Base-by-base conservation (phyloP, 441 rosid genomes). In the Melastoma candidum region DNA sequence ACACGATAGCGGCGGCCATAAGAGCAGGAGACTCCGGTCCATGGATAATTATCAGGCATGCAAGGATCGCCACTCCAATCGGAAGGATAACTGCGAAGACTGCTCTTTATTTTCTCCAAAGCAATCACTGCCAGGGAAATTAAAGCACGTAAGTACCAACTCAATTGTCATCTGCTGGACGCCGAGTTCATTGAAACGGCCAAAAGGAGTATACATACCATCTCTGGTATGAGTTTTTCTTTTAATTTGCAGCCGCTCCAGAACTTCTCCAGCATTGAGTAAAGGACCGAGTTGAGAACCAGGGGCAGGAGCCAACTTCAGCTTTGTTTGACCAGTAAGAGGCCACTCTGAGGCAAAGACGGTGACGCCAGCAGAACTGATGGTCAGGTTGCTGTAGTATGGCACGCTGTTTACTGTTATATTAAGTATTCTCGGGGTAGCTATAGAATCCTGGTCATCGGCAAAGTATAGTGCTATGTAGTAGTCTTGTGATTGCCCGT, bases 61-160 rank as follows among this genome's bases (percentile, higher is more conserved):
- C 98, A 92, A 58, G 96, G 96, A 77, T 92, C 98, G 1, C 94
- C 95, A 3, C 46, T 75, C 96, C 98, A 87, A 63, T 92, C 95
- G 58, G 60, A 54, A 22, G 94, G 95, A 60, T 70, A 65, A 59
- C 81, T 84, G 56, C n/a, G 41, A 54, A 85, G 64, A 63, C 73
- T 69, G 27, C 43, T 59, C 68, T 65, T 92, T 43, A 92, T 12
- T 12, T 45, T 67, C 56, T 70, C 72, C 62, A 92, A 51, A 49
- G 85, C 87, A 57, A 63, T 70, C 52, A 72, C 96, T 87, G 82
- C 66, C 72, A 13, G 62, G 71, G 45, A 26, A 66, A 48, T 45
- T 49, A 57, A 0, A 0, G 10, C 36, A 17, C 54, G 13, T 51
- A 51, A n/a, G 54, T 24, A 12, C 13, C 17, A 26, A 51, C 7